Conservation (phyloP, 108 stramenopile species). For the Aurantiochytrium sp. region DNA sequence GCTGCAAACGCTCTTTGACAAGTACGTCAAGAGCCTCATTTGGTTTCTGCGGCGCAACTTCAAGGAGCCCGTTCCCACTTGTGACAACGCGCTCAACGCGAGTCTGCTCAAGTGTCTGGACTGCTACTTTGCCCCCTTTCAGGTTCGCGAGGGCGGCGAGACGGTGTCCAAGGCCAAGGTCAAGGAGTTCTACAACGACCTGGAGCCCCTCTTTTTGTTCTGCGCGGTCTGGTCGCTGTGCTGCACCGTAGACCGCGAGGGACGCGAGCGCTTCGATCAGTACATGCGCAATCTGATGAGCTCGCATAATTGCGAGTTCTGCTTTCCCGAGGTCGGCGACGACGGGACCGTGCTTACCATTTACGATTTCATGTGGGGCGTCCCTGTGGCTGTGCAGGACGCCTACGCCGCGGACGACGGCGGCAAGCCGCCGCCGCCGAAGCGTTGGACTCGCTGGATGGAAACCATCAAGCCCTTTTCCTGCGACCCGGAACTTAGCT, state of each 20-base stretch:
- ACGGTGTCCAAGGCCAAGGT: constrained; percentile 34
- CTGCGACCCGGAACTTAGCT: constrained; percentile 50
- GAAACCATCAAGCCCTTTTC: constrained; percentile 45
- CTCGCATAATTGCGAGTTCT: constrained; percentile 27
- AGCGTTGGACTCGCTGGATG: constrained; percentile 55
- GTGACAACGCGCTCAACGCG: constrained; percentile 62
- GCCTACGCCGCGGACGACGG: constrained; percentile 16
- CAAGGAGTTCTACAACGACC: constrained; percentile 29
- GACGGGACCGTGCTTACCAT: constrained; percentile 38
- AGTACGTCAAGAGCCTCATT: constrained; percentile 40
- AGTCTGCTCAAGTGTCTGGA: constrained; percentile 55
- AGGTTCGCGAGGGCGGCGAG: constrained; percentile 48
- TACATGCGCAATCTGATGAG: constrained; percentile 41
- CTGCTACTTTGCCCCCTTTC: constrained; percentile 58
- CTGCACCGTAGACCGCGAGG: constrained; percentile 47
- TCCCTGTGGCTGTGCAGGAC: background rate
- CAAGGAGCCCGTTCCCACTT: constrained; percentile 60
- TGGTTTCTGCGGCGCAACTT: constrained; percentile 41
- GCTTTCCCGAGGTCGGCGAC: constrained; percentile 40
- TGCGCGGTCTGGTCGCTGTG: constrained; percentile 58
- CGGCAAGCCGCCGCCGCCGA: constrained; percentile 30
- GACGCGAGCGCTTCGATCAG: constrained; percentile 45
- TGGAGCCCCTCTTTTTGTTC: constrained; percentile 59
- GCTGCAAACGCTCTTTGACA: constrained; percentile 48
- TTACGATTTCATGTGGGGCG: constrained; percentile 54